These are phyloP conservation scores for Saprolegnia parasitica DNA, from an alignment of 352 stramenopile genomes.

Conservation along the genomic window DNA sequence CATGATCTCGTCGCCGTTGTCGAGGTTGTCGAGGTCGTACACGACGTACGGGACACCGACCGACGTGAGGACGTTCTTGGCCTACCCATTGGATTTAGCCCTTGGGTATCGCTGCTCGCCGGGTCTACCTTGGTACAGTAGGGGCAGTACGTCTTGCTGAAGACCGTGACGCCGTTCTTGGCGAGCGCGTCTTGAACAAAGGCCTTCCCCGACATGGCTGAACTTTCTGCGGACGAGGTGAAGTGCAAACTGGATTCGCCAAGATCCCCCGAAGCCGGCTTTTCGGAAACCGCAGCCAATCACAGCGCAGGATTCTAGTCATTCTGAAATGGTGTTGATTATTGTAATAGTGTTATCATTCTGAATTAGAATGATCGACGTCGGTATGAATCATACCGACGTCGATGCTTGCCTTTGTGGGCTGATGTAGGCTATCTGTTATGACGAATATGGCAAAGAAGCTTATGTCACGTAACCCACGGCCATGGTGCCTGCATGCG, in stretches of 20 bases:
- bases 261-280: no score
- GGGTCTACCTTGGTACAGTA: slow-evolving; percentile 76
- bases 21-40: slow-evolving; percentile 60
- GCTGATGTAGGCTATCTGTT: no score
- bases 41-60: slow-evolving; percentile 54
- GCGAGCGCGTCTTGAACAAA: slow-evolving; percentile 54
- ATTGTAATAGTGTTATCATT: no score
- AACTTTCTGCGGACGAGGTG: background rate
- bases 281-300: background rate
- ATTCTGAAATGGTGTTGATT: background rate
- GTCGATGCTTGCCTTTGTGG: no score
- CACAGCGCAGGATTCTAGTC: background rate
- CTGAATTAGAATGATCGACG: no score
- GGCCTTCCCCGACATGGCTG: slow-evolving; percentile 25
- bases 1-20: slow-evolving; percentile 82
- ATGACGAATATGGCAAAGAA: no score
- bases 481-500: no score
- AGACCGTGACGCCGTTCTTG: slow-evolving; percentile 62
- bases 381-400: no score
- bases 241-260: no score
- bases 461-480: no score
- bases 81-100: slow-evolving; percentile 35
- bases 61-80: slow-evolving; percentile 81
- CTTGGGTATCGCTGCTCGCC: background rate
- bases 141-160: slow-evolving; percentile 93